Conservation (phyloP, 306 rosid genomes). For the Cicer chorassanicum region DNA sequence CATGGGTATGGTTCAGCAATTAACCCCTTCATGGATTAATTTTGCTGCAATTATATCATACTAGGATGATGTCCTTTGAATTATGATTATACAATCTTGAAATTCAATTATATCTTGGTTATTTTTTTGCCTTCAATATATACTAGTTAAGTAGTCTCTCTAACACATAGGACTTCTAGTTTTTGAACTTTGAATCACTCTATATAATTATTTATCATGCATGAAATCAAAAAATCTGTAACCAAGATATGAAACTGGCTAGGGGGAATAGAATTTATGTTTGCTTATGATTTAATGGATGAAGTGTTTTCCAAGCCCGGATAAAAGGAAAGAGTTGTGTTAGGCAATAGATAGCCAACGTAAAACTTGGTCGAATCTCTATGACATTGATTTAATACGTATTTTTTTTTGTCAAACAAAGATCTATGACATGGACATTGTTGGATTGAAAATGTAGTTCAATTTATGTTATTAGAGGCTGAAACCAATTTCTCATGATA, state of each 20-base stretch:
- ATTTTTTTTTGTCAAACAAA: background rate
- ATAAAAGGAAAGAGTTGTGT: too few relatives aligned
- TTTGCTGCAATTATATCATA: too few relatives aligned
- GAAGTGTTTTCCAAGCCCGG: background rate
- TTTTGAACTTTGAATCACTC: conserved; percentile 12
- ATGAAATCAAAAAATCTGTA: background rate
- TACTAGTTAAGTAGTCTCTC: background rate
- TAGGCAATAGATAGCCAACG: too few relatives aligned
- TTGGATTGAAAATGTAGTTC: background rate
- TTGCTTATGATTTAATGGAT: conserved; percentile 35
- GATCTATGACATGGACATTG: background rate
- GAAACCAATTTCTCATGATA: conserved; percentile 1
- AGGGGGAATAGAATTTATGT: background rate
- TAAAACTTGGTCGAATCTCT: too few relatives aligned
- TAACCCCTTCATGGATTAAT: conserved; percentile 10
- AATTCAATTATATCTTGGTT: conserved; percentile 8
- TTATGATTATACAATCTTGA: background rate
- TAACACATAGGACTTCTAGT: conserved; percentile 5
- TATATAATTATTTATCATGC: conserved; percentile 24
- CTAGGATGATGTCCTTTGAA: too few relatives aligned
- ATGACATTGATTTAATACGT: too few relatives aligned
- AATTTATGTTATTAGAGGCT: background rate
- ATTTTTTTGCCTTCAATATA: background rate
- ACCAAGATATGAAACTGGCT: conserved; percentile 9
- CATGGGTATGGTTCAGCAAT: conserved; percentile 16